These are phyloP conservation scores for Allium fistulosum DNA, from an alignment of 106 monocot species.

Conservation along the genomic window DNA sequence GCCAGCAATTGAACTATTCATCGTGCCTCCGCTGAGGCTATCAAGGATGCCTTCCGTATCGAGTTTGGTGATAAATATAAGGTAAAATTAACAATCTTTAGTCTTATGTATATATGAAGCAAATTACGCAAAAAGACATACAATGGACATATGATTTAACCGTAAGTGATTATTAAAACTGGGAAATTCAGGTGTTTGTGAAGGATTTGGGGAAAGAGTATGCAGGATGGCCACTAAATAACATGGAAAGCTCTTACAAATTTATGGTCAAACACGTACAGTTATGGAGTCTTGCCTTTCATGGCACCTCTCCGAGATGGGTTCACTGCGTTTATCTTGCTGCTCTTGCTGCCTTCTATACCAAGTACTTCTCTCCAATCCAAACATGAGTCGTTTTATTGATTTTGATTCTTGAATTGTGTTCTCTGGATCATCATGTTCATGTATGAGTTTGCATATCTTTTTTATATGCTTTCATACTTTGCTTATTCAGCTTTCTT, in stretches of 20 bases:
- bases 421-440: too few relatives aligned
- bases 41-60: constrained; percentile 54
- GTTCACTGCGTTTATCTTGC: constrained; percentile 56
- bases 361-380: constrained; percentile 29
- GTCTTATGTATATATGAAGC: neutral
- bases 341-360: constrained; percentile 57
- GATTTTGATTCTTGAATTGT: too few relatives aligned
- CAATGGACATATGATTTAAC: neutral
- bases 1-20: too few relatives aligned
- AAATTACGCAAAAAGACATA: neutral
- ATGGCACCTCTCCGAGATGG: constrained; percentile 63
- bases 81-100: neutral
- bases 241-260: constrained; percentile 75
- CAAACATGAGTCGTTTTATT: too few relatives aligned
- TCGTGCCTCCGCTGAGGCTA: constrained; percentile 75
- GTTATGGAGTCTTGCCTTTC: constrained; percentile 73
- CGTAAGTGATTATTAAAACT: neutral
- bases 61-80: constrained; percentile 57
- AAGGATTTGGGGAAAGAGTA: constrained; percentile 64
- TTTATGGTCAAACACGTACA: constrained; percentile 85
- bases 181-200: constrained; percentile 37
- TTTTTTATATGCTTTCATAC: too few relatives aligned
- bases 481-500: too few relatives aligned
- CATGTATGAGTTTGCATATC: too few relatives aligned
- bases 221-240: constrained; percentile 62